These are phyloP conservation scores for Cladosporium cucumerinum DNA, from an alignment of 2,329 filamentous ascomycete species.

Conservation along the genomic window DNA sequence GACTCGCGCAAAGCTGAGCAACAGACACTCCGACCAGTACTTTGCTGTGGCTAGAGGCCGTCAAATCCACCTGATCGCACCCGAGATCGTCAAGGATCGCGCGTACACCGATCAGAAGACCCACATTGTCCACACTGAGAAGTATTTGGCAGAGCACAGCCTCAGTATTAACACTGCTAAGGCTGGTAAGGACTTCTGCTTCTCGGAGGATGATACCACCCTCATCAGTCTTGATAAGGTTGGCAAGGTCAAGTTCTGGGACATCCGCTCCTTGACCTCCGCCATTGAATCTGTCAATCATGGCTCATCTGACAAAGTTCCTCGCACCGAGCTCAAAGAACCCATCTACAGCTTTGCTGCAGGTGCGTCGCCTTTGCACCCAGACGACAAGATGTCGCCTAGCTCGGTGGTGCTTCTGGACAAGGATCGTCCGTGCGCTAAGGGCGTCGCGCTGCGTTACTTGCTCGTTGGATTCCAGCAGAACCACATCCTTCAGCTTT, in stretches of 20 bases:
- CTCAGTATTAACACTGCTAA: constrained; percentile 96
- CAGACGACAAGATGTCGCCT: constrained; percentile 84
- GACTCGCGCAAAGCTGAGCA: constrained; percentile 88
- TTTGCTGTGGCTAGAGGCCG: constrained; percentile 96
- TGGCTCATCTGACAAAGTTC: constrained; percentile 44
- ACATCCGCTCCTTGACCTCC: constrained; percentile 73
- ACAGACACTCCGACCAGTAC: constrained; percentile 75
- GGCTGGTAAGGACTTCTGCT: constrained; percentile 95
- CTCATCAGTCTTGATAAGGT: constrained; percentile 97
- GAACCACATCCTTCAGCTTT: constrained; percentile 96
- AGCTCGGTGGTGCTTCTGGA: constrained; percentile 95
- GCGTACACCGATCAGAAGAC: constrained; percentile 51
- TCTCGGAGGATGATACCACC: constrained; percentile 92
- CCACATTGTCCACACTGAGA: constrained; percentile 75
- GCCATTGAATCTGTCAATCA: constrained; percentile 44
- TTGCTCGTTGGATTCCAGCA: constrained; percentile 98
- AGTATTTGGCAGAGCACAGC: constrained; percentile 79
- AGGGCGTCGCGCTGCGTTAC: constrained; percentile 85
- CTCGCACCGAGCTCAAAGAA: constrained; percentile 66
- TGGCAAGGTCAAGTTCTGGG: constrained; percentile 96
- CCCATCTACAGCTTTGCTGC: constrained; percentile 84
- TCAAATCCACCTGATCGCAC: constrained; percentile 83
- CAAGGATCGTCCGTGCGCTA: constrained; percentile 89
- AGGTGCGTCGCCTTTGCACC: constrained; percentile 30
- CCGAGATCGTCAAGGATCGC: constrained; percentile 50